phyloP scores from a whole-genome alignment of 2,329 filamentous ascomycete genomes.

The Ascochyta lentis region DNA sequence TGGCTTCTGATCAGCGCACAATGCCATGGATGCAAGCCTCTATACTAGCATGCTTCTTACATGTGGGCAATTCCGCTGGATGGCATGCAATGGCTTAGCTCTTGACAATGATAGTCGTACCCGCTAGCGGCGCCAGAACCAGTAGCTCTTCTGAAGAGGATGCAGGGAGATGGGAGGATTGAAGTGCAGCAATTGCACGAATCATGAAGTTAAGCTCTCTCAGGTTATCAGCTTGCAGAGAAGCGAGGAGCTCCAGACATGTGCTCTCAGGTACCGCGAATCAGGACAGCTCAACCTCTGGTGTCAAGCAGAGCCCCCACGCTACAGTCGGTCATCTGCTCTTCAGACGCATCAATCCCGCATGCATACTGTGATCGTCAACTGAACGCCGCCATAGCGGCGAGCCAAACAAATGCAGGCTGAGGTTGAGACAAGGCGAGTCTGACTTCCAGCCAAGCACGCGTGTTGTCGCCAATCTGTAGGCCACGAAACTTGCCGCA shows the following conservation, averaged over 20 bases:
- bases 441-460: constrained; percentile 15
- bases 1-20: background rate
- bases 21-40: too few species aligned
- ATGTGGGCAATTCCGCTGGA: background rate
- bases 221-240: background rate
- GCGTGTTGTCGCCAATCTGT: constrained; percentile 9
- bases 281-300: background rate
- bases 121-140: background rate
- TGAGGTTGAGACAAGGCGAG: constrained; percentile 15
- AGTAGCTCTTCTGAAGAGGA: background rate
- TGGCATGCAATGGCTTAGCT: background rate
- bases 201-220: background rate
- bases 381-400: background rate
- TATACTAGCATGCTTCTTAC: too few species aligned
- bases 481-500: constrained; percentile 7
- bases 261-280: background rate
- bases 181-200: background rate
- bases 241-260: background rate
- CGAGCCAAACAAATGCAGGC: constrained; percentile 9
- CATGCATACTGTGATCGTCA: background rate
- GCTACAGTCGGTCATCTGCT: background rate
- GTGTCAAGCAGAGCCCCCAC: background rate
- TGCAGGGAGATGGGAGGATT: background rate
- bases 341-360: background rate
- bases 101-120: background rate